These are phyloP conservation scores for Sutorius australiensis DNA, from an alignment of 768 basidiomycete species.

Conservation along the genomic window DNA sequence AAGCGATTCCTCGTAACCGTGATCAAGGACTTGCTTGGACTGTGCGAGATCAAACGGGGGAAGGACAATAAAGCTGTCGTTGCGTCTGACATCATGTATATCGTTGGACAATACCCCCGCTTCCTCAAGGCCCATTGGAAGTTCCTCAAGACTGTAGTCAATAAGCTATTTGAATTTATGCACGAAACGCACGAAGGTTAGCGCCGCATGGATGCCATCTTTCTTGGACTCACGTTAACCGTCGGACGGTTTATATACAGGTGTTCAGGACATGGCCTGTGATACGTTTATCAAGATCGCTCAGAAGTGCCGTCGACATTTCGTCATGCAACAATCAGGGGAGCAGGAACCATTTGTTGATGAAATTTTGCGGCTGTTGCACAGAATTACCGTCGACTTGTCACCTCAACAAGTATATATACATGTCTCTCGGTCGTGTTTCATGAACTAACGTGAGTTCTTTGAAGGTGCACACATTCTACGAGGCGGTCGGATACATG, in stretches of 20 bases:
- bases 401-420: conserved; percentile 71
- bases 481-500: conserved; percentile 99
- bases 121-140: conserved; percentile 99
- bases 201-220: not conserved
- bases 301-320: conserved; percentile 96
- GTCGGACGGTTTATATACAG: conserved; percentile 36
- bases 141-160: conserved; percentile 99
- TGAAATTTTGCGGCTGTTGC: conserved; percentile 88
- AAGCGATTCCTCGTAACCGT: conserved; percentile 98
- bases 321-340: conserved; percentile 97
- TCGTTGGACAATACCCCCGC: conserved; percentile 98
- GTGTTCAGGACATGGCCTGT: conserved; percentile 99
- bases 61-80: conserved; percentile 99
- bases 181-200: conserved; percentile 97
- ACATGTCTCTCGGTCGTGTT: not conserved
- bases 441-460: conserved; percentile 8
- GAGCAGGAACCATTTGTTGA: conserved; percentile 98
- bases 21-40: conserved; percentile 96
- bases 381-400: conserved; percentile 91
- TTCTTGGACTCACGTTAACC: conserved; percentile 5
- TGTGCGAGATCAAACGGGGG: conserved; percentile 97
- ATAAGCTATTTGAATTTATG: conserved; percentile 99
- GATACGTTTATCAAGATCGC: conserved; percentile 99
- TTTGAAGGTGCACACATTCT: conserved; percentile 86
- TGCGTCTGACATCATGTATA: conserved; percentile 96